Base-by-base conservation (phyloP, 2,329 filamentous ascomycete species). In the Fonsecaea nubica region DNA sequence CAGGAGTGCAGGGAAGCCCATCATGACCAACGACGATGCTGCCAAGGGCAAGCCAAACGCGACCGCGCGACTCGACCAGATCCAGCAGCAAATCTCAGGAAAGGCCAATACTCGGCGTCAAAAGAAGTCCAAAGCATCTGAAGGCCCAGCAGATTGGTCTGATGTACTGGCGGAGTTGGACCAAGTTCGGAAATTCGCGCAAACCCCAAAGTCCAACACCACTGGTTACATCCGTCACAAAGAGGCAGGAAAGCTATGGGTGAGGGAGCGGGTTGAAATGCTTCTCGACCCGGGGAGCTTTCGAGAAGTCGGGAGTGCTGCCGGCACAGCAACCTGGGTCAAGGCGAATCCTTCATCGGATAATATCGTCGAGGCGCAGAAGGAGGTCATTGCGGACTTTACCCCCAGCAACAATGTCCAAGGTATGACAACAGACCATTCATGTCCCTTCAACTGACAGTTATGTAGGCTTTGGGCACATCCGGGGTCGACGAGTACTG, bases 171-270 rank as follows among this genome's bases (percentile, higher is more conserved):
- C 76, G n/a, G 85, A 89, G 70, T 79, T 89, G n/a, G 69, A 77
- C 4, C 79, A 80, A 0, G 80, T 89, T 0, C 80, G 79, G 15
- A 78, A 75, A 6, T 83, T 87, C 42, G 86, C 87, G 10, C 77
- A 80, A 25, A 88, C 83, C 0, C 86, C 87, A 1, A 80, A 87
- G 59, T 74, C 80, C 0, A 81, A 77, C 7, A 84, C 84, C 63
- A 79, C 83, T 67, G 87, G 87, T 30, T 89, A 89, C 69, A 76
- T 85, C n/a, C 83, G 85, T 4, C 87, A 90, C 73, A 88, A 87
- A 69, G 80, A 86, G 75, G 83, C 86, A 2, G 87, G 87, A 1
- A 90, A 90, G 74, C 80, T 89, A 18, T 89, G 87, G 86, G 87
- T 89, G 0, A 82, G 87, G 25, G 87, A 89, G 72, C 80, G 87